phyloP scores from a whole-genome alignment of 2,329 filamentous ascomycete genomes.

The Aspergillus sp. region DNA sequence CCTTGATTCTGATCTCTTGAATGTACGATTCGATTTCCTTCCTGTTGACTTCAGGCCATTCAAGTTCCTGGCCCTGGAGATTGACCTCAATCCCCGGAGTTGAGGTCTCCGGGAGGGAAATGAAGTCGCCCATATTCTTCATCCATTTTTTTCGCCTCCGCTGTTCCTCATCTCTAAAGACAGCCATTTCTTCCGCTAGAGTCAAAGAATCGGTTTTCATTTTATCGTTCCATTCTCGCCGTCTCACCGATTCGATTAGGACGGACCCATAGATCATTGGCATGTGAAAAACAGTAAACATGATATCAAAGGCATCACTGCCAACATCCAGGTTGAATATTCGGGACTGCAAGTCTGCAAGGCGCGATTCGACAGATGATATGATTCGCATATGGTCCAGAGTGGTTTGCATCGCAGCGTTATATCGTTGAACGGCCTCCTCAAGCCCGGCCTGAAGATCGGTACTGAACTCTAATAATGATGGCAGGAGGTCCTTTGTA shows the following conservation, averaged over 20 bases:
- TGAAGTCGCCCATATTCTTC: constrained; percentile 72
- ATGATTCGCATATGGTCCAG: constrained; percentile 76
- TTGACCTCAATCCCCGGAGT: constrained; percentile 81
- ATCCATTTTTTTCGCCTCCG: constrained; percentile 87
- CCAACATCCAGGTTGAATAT: constrained; percentile 70
- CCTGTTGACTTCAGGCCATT: constrained; percentile 73
- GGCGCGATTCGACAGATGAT: constrained; percentile 70
- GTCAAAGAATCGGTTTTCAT: constrained; percentile 81
- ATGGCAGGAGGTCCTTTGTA: constrained; percentile 59
- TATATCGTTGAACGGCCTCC: constrained; percentile 59
- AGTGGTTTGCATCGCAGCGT: constrained; percentile 60
- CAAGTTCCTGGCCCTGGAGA: constrained; percentile 69
- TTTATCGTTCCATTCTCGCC: constrained; percentile 88
- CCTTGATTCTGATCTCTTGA: constrained; percentile 58
- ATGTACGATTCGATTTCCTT: constrained; percentile 74
- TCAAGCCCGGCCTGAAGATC: constrained; percentile 50
- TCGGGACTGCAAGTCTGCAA: constrained; percentile 67
- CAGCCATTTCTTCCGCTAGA: constrained; percentile 85
- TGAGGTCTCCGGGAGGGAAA: constrained; percentile 61
- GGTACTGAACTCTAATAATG: constrained; percentile 51
- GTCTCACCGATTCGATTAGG: constrained; percentile 75
- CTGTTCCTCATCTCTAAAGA: constrained; percentile 88
- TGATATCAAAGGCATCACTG: constrained; percentile 73
- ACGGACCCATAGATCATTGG: constrained; percentile 89
- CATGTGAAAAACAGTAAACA: constrained; percentile 75